A percentile compares a stretch with the other conserved stretches of the same genome.
These are phyloP conservation scores for Juglanconis oblonga DNA, from an alignment of 2,329 filamentous ascomycete genomes.

Conservation along the genomic window DNA sequence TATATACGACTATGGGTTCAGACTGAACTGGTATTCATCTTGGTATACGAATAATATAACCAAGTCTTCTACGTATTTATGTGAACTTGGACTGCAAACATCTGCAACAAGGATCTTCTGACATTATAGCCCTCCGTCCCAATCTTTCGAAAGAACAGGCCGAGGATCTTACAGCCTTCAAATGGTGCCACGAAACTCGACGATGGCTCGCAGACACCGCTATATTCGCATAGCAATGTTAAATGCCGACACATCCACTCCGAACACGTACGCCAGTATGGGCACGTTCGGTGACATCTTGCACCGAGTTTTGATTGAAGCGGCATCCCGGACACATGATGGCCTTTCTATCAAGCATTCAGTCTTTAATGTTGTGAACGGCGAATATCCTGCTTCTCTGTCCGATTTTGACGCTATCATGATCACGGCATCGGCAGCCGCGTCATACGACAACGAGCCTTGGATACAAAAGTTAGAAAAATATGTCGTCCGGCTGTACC, in stretches of 20 bases:
- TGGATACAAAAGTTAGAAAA: constrained; percentile 5
- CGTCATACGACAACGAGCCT: constrained; percentile 3
- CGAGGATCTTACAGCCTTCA: too few relatives aligned
- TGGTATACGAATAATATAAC: too few relatives aligned
- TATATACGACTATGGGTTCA: not conserved
- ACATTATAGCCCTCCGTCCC: too few relatives aligned
- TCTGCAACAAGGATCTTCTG: too few relatives aligned
- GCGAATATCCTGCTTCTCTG: constrained; percentile 8
- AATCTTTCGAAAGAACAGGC: too few relatives aligned
- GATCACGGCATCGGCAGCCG: constrained; percentile 11
- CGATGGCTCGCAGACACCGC: not conserved
- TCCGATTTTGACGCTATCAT: constrained; percentile 6
- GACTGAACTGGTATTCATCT: too few relatives aligned
- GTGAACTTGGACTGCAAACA: too few relatives aligned
- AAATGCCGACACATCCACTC: constrained; percentile 14
- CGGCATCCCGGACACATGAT: not conserved
- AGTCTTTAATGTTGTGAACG: constrained; percentile 7
- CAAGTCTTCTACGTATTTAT: too few relatives aligned
- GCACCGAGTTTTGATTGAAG: constrained; percentile 2
- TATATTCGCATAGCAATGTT: constrained; percentile 12
- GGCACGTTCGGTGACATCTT: constrained; percentile 14
- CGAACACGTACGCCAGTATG: constrained; percentile 8
- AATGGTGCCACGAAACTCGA: not conserved
- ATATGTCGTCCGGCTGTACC: constrained; percentile 4
- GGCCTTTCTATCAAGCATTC: not conserved